Conservation (phyloP, 2,329 filamentous ascomycete genomes). For the Cytospora piceicola region DNA sequence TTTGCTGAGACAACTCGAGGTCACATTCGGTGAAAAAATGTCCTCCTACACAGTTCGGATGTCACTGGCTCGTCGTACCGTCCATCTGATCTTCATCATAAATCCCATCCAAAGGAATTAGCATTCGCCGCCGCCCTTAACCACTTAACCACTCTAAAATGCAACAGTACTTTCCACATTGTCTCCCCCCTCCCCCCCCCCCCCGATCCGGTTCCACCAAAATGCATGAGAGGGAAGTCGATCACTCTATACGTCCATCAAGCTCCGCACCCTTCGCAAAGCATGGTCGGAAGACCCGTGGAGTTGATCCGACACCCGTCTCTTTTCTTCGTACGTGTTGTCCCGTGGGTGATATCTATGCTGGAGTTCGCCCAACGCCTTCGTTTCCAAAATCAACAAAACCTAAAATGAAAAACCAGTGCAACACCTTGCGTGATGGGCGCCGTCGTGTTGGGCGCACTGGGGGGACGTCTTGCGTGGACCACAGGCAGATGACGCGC, state of each 20-base stretch:
- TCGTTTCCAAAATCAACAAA: constrained; percentile 13
- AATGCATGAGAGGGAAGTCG: constrained; percentile 22
- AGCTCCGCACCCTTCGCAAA: constrained; percentile 6
- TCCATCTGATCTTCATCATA: constrained; percentile 21
- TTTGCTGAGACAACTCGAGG: constrained; percentile 19
- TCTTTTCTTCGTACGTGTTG: constrained; percentile 16
- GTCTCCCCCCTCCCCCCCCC: constrained; percentile 1
- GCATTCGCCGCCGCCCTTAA: constrained; percentile 13
- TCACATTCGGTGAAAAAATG: constrained; percentile 4
- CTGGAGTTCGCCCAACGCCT: constrained; percentile 25
- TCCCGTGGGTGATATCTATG: constrained; percentile 25
- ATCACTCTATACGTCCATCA: constrained; percentile 18
- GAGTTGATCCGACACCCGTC: constrained; percentile 7
- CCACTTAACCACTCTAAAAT: constrained; percentile 12
- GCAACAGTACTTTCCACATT: constrained; percentile 11
- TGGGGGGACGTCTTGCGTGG: constrained; percentile 2
- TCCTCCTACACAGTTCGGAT: constrained; percentile 20
- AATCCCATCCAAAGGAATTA: constrained; percentile 26
- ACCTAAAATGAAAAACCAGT: constrained; percentile 19
- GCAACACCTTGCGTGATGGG: constrained; percentile 6
- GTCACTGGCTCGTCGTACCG: constrained; percentile 16
- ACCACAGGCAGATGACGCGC: neutral
- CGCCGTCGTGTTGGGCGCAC: constrained; percentile 4
- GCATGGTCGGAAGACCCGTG: constrained; percentile 9
- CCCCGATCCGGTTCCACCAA: constrained; percentile 15